Base-by-base conservation (phyloP, 176 grass and related monocot species). In the Paspalum notatum region DNA sequence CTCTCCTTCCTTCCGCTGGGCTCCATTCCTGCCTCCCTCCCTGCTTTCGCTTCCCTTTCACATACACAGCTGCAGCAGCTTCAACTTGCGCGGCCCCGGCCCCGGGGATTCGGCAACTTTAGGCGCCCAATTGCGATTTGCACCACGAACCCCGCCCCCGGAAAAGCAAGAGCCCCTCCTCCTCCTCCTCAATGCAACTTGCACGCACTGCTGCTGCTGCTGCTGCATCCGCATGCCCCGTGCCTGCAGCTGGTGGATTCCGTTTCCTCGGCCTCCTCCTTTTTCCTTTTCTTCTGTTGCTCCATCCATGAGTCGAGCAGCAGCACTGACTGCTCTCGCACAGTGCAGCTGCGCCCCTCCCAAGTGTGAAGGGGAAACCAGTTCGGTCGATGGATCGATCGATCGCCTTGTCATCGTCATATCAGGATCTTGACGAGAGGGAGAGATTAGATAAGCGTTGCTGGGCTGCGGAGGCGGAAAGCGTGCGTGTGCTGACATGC, bases 11-110 rank as follows among this genome's bases (percentile, higher is more conserved):
- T 24, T 24, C 57, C 50, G 57, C 39, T 72, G 68, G 82, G 62
- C 75, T 89, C 76, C 87, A 70, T 89, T 72, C 1, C 17, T 4
- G 63, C 4, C 41, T 5, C 21, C 14, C 8, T 13, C n/a, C 43
- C 38, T 10, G 17, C 53, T 69, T 69, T 58, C 58, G 18, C 17
- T 54, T 24, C 37, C 26, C 83, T 24, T 72, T 79, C 70, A 25
- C 46, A 53, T 37, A 21, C 68, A 18, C 12, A 11, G 2, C 14
- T 51, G 14, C 5, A 8, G 46, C 56, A 20, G 4, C 24, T 24
- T 79, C 85, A 87, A 87, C 63, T 82, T 87, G 76, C 39, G 1
- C 18, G 65, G 65, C 75, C 5, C 37, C 67, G 44, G 40, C 40
- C 40, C 40, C 40, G 5, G 40, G 40, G n/a, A n/a, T n/a, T n/a